A percentile compares a stretch with the other conserved stretches of the same genome.
Conservation (phyloP, 305 asterid genomes). For the Fraxinus albicans region DNA sequence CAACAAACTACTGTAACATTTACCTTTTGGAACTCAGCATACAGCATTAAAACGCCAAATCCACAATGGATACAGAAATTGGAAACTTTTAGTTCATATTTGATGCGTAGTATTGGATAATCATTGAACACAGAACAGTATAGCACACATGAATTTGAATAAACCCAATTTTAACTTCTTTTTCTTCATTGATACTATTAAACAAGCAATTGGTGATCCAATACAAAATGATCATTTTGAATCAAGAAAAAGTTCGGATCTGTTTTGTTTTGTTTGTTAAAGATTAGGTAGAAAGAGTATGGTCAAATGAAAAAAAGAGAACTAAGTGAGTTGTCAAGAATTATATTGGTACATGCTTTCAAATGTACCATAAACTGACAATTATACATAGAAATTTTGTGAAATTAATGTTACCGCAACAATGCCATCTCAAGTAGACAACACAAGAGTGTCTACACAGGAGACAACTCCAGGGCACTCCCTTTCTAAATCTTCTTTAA, state of each 20-base stretch:
- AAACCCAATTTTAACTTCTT: not conserved
- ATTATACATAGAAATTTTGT: too few relatives aligned
- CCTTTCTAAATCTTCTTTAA: constrained; percentile 88
- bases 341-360: too few relatives aligned
- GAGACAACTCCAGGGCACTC: constrained; percentile 97
- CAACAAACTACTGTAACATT: not conserved
- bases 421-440: constrained; percentile 92
- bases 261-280: not conserved
- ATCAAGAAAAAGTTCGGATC: not conserved
- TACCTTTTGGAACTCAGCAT: not conserved
- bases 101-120: not conserved
- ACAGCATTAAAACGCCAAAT: not conserved
- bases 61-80: not conserved
- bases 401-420: constrained; percentile 36
- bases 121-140: too few relatives aligned
- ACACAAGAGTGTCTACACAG: constrained; percentile 81
- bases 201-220: not conserved
- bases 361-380: too few relatives aligned
- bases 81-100: not conserved
- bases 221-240: not conserved
- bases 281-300: not conserved
- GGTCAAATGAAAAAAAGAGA: not conserved
- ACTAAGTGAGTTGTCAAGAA: not conserved
- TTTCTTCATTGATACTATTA: not conserved
- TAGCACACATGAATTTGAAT: not conserved